These are phyloP conservation scores for Hibiscus mutabilis DNA, from an alignment of 345 rosid genomes.

Conservation along the genomic window DNA sequence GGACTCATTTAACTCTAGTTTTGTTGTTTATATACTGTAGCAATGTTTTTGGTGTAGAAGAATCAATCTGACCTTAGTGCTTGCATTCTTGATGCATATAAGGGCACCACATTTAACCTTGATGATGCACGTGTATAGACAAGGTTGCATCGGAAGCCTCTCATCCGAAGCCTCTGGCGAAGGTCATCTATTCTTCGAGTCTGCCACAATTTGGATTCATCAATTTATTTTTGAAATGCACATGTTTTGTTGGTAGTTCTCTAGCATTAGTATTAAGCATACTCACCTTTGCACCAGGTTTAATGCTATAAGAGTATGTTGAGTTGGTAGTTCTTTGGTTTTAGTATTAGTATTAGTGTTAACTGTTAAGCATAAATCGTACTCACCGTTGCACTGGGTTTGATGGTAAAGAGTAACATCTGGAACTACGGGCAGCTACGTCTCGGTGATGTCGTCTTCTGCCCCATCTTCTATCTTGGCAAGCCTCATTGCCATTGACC, in stretches of 20 bases:
- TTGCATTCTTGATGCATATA: conserved; percentile 77
- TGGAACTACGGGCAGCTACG: conserved; percentile 40
- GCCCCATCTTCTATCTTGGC: conserved; percentile 43
- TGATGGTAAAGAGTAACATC: conserved; percentile 59
- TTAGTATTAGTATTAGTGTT: not conserved
- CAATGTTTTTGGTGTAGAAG: not conserved
- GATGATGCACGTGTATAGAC: conserved; percentile 55
- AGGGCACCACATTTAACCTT: conserved; percentile 66
- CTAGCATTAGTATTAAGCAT: not conserved
- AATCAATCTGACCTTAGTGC: conserved; percentile 53
- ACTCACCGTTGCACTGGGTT: conserved; percentile 62
- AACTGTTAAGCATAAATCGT: not conserved
- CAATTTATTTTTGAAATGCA: not conserved
- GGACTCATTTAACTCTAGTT: conserved; percentile 9
- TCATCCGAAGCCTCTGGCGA: conserved; percentile 71
- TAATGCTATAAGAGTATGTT: conserved; percentile 37
- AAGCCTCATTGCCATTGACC: conserved; percentile 41
- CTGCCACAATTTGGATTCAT: conserved; percentile 32
- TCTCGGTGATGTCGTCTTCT: conserved; percentile 45
- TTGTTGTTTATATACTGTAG: not conserved
- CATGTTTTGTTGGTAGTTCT: too few species aligned
- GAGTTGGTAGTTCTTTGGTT: not conserved
- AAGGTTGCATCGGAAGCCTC: conserved; percentile 73
- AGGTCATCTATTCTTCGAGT: conserved; percentile 55
- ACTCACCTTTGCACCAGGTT: conserved; percentile 62